Base-by-base conservation (phyloP, 2,329 filamentous ascomycete species). In the Alternaria ethzedia region DNA sequence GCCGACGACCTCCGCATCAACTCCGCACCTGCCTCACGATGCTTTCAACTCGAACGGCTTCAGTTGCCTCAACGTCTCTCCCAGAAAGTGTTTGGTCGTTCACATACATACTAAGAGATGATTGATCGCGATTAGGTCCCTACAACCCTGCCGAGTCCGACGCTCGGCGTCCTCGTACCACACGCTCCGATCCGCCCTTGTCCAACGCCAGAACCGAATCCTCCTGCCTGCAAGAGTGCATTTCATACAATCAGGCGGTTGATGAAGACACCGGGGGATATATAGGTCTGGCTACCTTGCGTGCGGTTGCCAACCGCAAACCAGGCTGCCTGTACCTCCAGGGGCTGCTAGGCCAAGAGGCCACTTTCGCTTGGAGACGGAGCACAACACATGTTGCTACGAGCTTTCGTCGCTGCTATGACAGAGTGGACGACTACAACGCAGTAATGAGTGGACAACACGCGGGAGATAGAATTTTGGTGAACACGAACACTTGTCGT, bases 1-100 rank as follows among this genome's bases (percentile, higher is more conserved):
- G n/a, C 32, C 25, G 45, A 63, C 65, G 56, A 63, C 59, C 54
- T 57, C 63, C 59, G 55, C 59, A 52, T 26, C 44, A 56, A 54
- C 58, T 65, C 62, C 61, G 56, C 50, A 41, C 6, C 44, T 26
- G 36, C 28, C 49, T 55, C 49, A 47, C 20, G 13, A 47, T 23
- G 21, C 10, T 11, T n/a, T 44, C 30, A n/a, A 46, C 11, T 9
- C 13, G 9, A 49, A 56, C 23, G 28, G 41, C 23, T 20, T 36
- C 9, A 28, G 12, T 30, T 20, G 20, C 1, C 12, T 15, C 6
- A 32, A 26, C 6, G 10, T 28, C 23, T 54, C 7, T 54, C 8
- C 7, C 5, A 6, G 10, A 10, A 44, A 32, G 12, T 9, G 12
- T 17, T 7, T 7, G 15, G 11, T 23, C 9, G 15, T 8, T 20